A percentile compares a stretch with the other conserved stretches of the same genome.
These are phyloP conservation scores for Starmerella powellii DNA, from an alignment of 805 yeast species.

Conservation along the genomic window DNA sequence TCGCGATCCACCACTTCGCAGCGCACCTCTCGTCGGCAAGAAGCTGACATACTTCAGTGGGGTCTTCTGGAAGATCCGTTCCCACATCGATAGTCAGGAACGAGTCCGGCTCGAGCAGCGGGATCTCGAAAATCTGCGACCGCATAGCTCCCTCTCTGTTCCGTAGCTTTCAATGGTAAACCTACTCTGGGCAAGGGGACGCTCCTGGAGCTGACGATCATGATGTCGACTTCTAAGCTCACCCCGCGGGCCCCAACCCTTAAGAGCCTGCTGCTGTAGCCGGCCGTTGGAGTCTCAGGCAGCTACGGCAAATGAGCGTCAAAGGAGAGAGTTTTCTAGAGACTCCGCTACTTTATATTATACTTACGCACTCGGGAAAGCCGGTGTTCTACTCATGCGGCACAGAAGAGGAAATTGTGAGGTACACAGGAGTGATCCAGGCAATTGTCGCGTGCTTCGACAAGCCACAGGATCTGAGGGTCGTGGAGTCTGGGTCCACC, in stretches of 20 bases:
- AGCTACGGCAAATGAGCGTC: no score
- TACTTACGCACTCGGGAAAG: slow-evolving; percentile 23
- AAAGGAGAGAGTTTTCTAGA: not conserved
- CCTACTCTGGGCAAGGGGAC: no score
- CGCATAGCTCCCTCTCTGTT: not conserved
- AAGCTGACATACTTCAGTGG: slow-evolving; percentile 65
- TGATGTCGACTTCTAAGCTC: no score
- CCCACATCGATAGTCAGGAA: slow-evolving; percentile 73
- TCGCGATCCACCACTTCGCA: slow-evolving; percentile 68
- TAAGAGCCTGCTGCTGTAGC: no score
- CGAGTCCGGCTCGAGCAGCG: slow-evolving; percentile 63
- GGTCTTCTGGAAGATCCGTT: slow-evolving; percentile 80
- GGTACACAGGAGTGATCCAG: slow-evolving; percentile 23
- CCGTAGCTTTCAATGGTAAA: no score
- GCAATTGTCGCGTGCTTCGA: slow-evolving; percentile 23
- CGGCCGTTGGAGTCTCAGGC: no score
- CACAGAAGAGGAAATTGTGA: slow-evolving; percentile 17
- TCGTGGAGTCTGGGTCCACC: slow-evolving; percentile 40
- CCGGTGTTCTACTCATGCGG: slow-evolving; percentile 22
- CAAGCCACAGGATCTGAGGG: slow-evolving; percentile 22
- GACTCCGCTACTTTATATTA: slow-evolving; percentile 14
- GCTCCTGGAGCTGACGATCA: no score
- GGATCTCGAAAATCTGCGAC: slow-evolving; percentile 46
- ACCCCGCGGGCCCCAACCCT: no score
- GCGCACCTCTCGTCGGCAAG: slow-evolving; percentile 70